Evolutionary conservation across 441 rosid genomes (phyloP), one percentile per base, ranked within the genome.

Genomic region (Omphalea diandra): DNA sequence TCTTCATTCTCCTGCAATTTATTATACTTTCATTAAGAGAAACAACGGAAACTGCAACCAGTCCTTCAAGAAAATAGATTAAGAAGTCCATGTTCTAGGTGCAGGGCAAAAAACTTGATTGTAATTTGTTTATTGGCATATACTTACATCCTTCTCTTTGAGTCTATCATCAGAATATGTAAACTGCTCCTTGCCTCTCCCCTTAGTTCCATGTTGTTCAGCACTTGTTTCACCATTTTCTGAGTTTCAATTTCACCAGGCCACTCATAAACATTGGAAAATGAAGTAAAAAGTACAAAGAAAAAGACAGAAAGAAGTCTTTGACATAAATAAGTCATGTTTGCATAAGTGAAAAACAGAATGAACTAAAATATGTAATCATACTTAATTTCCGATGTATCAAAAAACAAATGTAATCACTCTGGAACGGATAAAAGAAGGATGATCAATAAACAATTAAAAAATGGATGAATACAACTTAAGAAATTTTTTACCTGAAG

Each of bases 1-100:
- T 90, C 97, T 68, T 87, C 88, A 67, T 87, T 85, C n/a, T n/a
- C n/a, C 97, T 91, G 71, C 73, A 75, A 68, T n/a, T 73, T 38
- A 59, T 43, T 59, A 64, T 26, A 32, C 43, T 69, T 31, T 47
- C 54, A 57, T 56, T 70, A 44, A 38, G 43, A 65, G 20, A 4
- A 29, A 52, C 46, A 67, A 69, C 10, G 29, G 60, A 67, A 70
- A 50, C 24, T 44, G 27, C 20, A 33, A 52, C 66, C 20, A 46
- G 27, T 54, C 46, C 53, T 38, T 59, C 22, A 20, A 27, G 22
- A 43, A 5, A 69, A 65, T 36, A 41, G 26, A 63, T 52, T 18
- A 32, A 32, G 43, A 4, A 59, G 38, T 7, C 29, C 24, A n/a
- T n/a, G n/a, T n/a, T n/a, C n/a, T n/a, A 50, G 74, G 59, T 41